Percentiles rank a stretch among this genome's conserved stretches.
These are phyloP conservation scores for Colletotrichum graminicola DNA, from an alignment of 2,329 filamentous ascomycete genomes.

Conservation along the genomic window DNA sequence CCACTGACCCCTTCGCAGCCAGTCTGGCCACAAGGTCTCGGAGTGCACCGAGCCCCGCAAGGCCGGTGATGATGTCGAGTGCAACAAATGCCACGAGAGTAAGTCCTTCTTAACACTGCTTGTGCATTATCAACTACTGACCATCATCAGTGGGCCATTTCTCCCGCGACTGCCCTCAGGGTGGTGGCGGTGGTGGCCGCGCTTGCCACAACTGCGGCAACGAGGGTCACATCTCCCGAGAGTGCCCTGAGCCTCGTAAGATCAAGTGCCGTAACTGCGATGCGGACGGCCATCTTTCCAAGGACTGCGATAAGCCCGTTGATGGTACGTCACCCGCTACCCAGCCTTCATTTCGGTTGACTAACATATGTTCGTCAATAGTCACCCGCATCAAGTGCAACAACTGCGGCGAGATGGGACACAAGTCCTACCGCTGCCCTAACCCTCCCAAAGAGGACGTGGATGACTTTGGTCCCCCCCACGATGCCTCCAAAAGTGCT, in stretches of 20 bases:
- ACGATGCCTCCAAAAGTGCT: slow-evolving; percentile 30
- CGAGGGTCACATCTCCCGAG: slow-evolving; percentile 68
- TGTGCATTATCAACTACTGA: neutral
- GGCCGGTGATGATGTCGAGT: slow-evolving; percentile 69
- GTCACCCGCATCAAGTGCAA: slow-evolving; percentile 68
- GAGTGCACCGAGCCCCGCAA: slow-evolving; percentile 72
- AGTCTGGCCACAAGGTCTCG: slow-evolving; percentile 63
- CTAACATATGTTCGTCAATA: slow-evolving; percentile 47
- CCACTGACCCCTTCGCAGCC: slow-evolving; percentile 48
- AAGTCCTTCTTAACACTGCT: slow-evolving; percentile 46
- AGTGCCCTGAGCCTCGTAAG: slow-evolving; percentile 61
- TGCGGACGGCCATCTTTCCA: slow-evolving; percentile 70
- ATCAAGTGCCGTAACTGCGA: slow-evolving; percentile 73
- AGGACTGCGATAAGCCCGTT: slow-evolving; percentile 72
- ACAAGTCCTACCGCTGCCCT: slow-evolving; percentile 56
- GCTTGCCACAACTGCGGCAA: slow-evolving; percentile 73
- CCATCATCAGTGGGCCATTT: slow-evolving; percentile 68
- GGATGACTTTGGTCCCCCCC: slow-evolving; percentile 31
- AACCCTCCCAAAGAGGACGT: slow-evolving; percentile 49
- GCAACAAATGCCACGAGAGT: slow-evolving; percentile 74
- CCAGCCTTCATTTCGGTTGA: slow-evolving; percentile 1
- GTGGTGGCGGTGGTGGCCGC: slow-evolving; percentile 65
- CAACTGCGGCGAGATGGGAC: slow-evolving; percentile 66
- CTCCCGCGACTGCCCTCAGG: slow-evolving; percentile 74
- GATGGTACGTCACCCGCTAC: slow-evolving; percentile 57